phyloP scores from a whole-genome alignment of 2,329 filamentous ascomycete genomes.

The Cucurbitaria berberidis region DNA sequence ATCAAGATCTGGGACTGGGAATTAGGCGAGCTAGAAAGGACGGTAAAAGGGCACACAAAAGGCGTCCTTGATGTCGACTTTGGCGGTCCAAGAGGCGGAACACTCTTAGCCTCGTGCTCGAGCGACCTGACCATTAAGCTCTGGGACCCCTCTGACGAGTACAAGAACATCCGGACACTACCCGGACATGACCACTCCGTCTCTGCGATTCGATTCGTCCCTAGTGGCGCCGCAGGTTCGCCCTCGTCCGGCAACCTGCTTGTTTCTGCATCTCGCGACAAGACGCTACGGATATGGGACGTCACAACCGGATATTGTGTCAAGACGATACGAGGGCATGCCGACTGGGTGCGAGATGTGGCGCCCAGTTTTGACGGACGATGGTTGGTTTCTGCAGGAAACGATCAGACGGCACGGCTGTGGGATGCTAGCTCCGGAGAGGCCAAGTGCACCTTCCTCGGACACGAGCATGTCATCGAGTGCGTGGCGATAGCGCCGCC shows the following conservation, averaged over 20 bases:
- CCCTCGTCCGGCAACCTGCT: slow-evolving; percentile 83
- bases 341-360: slow-evolving; percentile 91
- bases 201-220: slow-evolving; percentile 85
- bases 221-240: slow-evolving; percentile 77
- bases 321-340: slow-evolving; percentile 85
- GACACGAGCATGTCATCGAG: slow-evolving; percentile 85
- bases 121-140: slow-evolving; percentile 93
- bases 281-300: slow-evolving; percentile 88
- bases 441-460: slow-evolving; percentile 77
- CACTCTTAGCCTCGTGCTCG: slow-evolving; percentile 81
- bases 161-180: slow-evolving; percentile 92
- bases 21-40: slow-evolving; percentile 85
- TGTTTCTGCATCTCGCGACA: slow-evolving; percentile 84
- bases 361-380: slow-evolving; percentile 81
- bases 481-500: slow-evolving; percentile 88
- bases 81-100: slow-evolving; percentile 80
- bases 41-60: slow-evolving; percentile 90
- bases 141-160: slow-evolving; percentile 90
- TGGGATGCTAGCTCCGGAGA: slow-evolving; percentile 85
- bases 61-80: slow-evolving; percentile 89
- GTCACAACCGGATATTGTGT: slow-evolving; percentile 91
- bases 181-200: slow-evolving; percentile 93
- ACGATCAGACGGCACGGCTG: slow-evolving; percentile 79
- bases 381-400: slow-evolving; percentile 81
- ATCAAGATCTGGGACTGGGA: slow-evolving; percentile 99